phyloP scores from a whole-genome alignment of 805 yeast genomes.

The Saturnispora serradocipensis region DNA sequence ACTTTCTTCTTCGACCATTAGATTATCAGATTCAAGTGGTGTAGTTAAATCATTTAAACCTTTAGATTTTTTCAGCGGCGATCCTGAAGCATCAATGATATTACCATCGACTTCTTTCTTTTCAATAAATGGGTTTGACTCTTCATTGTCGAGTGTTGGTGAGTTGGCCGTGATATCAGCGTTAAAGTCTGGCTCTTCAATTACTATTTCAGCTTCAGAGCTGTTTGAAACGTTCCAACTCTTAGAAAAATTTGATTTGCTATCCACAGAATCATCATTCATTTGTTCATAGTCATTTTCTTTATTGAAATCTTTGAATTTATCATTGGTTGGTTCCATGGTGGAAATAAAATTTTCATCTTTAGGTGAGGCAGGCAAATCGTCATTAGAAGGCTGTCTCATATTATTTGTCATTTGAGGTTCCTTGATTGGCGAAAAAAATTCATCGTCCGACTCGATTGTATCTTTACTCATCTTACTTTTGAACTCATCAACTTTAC shows the following conservation, averaged over 20 bases:
- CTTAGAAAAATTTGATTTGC: not conserved
- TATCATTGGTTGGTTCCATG: not conserved
- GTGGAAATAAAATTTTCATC: no score
- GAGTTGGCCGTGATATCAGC: not conserved
- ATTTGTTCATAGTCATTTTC: not conserved
- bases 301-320: not conserved
- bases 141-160: not conserved
- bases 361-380: not conserved
- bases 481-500: not conserved
- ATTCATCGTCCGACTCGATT: not conserved
- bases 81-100: not conserved
- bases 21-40: conserved; percentile 2
- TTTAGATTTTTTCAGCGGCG: not conserved
- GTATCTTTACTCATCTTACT: not conserved
- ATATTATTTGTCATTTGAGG: not conserved
- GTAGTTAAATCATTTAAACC: not conserved
- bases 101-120: not conserved
- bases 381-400: not conserved
- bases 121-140: conserved; percentile 5
- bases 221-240: not conserved
- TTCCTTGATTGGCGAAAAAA: not conserved
- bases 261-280: not conserved
- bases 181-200: not conserved
- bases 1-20: not conserved
- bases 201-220: not conserved